Percentiles rank a stretch among this genome's conserved stretches.
phyloP scores from a whole-genome alignment of 2,329 filamentous ascomycete species.

The Aureobasidium namibiae region DNA sequence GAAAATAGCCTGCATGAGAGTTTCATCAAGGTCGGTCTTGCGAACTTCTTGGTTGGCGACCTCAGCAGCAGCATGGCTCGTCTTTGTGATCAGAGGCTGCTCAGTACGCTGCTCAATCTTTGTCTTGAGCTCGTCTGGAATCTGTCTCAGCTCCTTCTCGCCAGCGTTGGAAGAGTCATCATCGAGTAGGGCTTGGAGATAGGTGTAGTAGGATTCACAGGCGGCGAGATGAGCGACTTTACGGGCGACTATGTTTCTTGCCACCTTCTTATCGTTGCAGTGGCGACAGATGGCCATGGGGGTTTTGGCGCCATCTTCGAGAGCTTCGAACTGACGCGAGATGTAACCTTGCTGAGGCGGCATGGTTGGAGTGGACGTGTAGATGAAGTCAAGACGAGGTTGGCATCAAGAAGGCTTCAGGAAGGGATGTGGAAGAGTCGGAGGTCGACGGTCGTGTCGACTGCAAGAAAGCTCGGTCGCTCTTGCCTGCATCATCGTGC shows the following conservation, averaged over 20 bases:
- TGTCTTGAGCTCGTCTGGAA: not conserved
- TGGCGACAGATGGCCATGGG: constrained; percentile 7
- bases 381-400: not conserved
- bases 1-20: constrained; percentile 2
- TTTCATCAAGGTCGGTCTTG: not conserved
- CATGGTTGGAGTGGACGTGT: not conserved
- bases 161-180: not conserved
- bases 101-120: constrained; percentile 6
- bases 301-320: constrained; percentile 12
- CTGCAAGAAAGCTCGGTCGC: not conserved
- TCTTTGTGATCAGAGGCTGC: not conserved
- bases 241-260: constrained; percentile 7
- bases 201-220: constrained; percentile 1
- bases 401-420: constrained; percentile 11
- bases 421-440: not conserved
- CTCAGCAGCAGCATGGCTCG: not conserved
- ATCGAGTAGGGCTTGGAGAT: constrained; percentile 1
- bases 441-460: not conserved
- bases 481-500: not conserved
- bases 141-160: not conserved
- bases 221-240: constrained; percentile 6
- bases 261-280: constrained; percentile 10
- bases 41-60: not conserved
- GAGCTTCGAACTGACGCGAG: not conserved
- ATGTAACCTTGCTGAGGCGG: constrained; percentile 11